Base-by-base conservation (phyloP, 306 rosid species). In the Argentina anserina region DNA sequence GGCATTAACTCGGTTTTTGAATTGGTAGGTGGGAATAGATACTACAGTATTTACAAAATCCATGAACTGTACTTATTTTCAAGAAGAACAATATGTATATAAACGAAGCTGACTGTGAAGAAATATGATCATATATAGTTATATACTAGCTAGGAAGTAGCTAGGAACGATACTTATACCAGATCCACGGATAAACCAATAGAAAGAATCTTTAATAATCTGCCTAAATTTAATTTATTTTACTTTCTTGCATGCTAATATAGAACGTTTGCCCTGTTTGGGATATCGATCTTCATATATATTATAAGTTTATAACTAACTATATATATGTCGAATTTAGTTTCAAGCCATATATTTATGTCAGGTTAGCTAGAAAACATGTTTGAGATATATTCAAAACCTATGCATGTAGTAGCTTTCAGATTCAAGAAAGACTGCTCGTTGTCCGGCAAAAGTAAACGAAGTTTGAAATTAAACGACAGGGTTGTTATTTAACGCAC, bases 401-500 rank as follows among this genome's bases (percentile, higher is more conserved):
- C 31, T 26, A 14, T 59, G 6, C 74, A 52, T 36, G 74, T 60
- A 47, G 41, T 18, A 4, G 71, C 56, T 11, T 20, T 45, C 59
- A 29, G 25, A 65, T 67, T 81, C 84, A 81, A 81, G 68, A 75
- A 83, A 77, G 77, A 80, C 76, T 59, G 73, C 80, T 31, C 20
- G 1, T 55, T 29, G 41, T 37, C 68, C 43, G 79, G 80, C 67
- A 72, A 79, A 69, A 71, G 71, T 71, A 52, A 80, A 77, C 42
- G 28, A 26, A 72, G 26, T 60, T 65, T 75, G 76, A 81, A 84
- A 76, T 47, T 41, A 67, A 76, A 46, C 40, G 11, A 36, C 25
- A 15, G 17, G 34, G 11, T 59, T 59, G 21, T 0, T 59, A 6
- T 28, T 2, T 15, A 23, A 45, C 49, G 17, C 65, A 11, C 60